Conservation (phyloP, 2,329 filamentous ascomycete genomes). For the Diaporthe citrichinensis region DNA sequence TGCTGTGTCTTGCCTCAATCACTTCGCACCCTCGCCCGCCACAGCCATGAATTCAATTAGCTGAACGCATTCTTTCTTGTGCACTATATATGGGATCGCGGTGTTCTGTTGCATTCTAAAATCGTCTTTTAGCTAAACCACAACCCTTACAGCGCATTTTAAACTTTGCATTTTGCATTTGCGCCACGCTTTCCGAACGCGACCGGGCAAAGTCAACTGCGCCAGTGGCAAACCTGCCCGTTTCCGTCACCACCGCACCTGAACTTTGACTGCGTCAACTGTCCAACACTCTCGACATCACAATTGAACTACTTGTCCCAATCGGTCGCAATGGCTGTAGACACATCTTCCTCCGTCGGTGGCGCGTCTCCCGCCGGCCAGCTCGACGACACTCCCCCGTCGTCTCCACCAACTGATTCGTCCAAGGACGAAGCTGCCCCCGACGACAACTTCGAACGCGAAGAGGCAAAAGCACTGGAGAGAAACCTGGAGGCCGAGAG, state of each 20-base stretch:
- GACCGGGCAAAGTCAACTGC: background rate
- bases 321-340: conserved; percentile 31
- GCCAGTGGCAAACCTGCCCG: conserved; percentile 11
- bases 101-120: background rate
- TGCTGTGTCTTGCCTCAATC: background rate
- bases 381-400: conserved; percentile 52
- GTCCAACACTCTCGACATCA: background rate
- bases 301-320: background rate
- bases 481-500: conserved; percentile 65
- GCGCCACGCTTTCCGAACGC: background rate
- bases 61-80: background rate
- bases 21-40: background rate
- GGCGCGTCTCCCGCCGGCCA: conserved; percentile 13
- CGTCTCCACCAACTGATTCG: conserved; percentile 53
- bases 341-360: conserved; percentile 18
- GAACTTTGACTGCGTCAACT: background rate
- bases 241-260: background rate
- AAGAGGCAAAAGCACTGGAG: conserved; percentile 61
- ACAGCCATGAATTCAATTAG: conserved; percentile 9
- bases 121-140: background rate
- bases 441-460: conserved; percentile 50
- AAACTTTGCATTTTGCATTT: background rate
- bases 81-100: background rate
- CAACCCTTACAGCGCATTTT: background rate
- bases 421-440: conserved; percentile 45